These are phyloP conservation scores for Prunus mira DNA, from an alignment of 306 rosid species.

Conservation along the genomic window DNA sequence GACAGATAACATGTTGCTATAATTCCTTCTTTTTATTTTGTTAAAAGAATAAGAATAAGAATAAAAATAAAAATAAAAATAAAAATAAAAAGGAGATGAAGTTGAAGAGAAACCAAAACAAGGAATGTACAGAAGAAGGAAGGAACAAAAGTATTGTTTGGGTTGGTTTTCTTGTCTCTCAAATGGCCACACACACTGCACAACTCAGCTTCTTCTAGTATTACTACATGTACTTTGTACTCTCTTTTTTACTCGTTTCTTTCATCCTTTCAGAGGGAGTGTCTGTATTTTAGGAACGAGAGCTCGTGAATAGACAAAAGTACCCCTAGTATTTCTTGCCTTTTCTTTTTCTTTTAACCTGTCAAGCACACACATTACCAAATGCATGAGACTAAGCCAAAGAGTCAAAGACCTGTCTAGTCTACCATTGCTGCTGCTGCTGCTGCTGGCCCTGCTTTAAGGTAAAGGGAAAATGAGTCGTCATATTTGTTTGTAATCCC, in stretches of 20 bases:
- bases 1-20: background rate
- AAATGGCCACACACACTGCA: constrained; percentile 27
- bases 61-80: background rate
- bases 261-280: too few species aligned
- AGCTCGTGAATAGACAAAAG: constrained; percentile 26
- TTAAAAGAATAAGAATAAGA: background rate
- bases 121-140: constrained; percentile 40
- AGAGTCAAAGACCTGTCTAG: too few species aligned
- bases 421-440: too few species aligned
- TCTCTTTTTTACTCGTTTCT: constrained; percentile 1
- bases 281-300: constrained; percentile 13
- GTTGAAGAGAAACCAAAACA: constrained; percentile 13
- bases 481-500: too few species aligned
- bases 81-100: background rate
- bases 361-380: too few species aligned
- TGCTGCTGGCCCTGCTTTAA: too few species aligned
- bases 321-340: constrained; percentile 27
- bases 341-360: too few species aligned
- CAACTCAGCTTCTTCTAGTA: background rate
- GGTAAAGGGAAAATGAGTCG: too few species aligned
- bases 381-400: too few species aligned
- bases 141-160: constrained; percentile 32
- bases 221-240: background rate
- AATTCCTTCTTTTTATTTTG: background rate
- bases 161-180: constrained; percentile 57